These are phyloP conservation scores for Rhodocollybia butyracea DNA, from an alignment of 768 basidiomycete species.

Conservation along the genomic window DNA sequence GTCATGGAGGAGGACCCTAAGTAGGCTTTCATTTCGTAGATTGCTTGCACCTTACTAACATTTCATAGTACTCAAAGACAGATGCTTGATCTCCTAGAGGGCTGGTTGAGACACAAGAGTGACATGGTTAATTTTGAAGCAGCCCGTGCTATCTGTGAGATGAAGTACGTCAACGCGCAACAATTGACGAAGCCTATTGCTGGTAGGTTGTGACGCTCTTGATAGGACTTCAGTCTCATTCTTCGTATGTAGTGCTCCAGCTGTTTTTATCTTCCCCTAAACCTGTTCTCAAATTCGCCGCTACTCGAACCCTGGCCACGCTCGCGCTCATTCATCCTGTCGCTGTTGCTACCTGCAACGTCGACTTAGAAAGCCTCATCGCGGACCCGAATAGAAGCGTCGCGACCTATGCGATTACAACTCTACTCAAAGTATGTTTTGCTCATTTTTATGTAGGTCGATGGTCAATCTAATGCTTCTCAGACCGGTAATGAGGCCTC, in stretches of 20 bases:
- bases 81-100: slow-evolving; percentile 91
- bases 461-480: slow-evolving; percentile 11
- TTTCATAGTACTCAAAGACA: slow-evolving; percentile 78
- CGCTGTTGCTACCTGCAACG: slow-evolving; percentile 88
- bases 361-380: slow-evolving; percentile 95
- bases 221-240: slow-evolving; percentile 6
- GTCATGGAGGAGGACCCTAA: slow-evolving; percentile 99
- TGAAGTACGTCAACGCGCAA: slow-evolving; percentile 74
- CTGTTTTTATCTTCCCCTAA: slow-evolving; percentile 96
- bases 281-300: slow-evolving; percentile 93
- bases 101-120: slow-evolving; percentile 96
- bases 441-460: neutral
- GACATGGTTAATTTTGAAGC: slow-evolving; percentile 99
- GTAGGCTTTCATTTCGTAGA: slow-evolving; percentile 43
- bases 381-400: slow-evolving; percentile 94
- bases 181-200: slow-evolving; percentile 88
- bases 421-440: slow-evolving; percentile 79
- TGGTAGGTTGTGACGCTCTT: slow-evolving; percentile 46
- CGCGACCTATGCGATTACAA: slow-evolving; percentile 98
- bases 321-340: slow-evolving; percentile 85
- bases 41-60: slow-evolving; percentile 5
- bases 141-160: slow-evolving; percentile 94
- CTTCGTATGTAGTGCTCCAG: slow-evolving; percentile 68
- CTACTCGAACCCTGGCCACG: slow-evolving; percentile 89
- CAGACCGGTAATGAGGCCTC: slow-evolving; percentile 99